A percentile compares a stretch with the other conserved stretches of the same genome.
Conservation (phyloP, 352 stramenopile genomes). For the Vaucheria bursata region DNA sequence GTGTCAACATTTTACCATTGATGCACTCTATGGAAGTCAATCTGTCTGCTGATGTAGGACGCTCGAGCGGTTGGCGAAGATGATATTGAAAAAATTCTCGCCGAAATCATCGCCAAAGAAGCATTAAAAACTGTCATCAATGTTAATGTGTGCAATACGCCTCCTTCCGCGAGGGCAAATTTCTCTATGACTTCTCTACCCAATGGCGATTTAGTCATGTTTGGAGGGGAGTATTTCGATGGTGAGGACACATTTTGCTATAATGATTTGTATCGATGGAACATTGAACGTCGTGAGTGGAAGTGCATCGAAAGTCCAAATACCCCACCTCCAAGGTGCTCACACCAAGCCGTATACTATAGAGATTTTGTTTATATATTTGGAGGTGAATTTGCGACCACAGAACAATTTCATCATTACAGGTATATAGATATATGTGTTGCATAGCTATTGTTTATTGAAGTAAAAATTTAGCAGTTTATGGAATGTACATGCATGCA, state of each 20-base stretch:
- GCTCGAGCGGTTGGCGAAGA: constrained; percentile 48
- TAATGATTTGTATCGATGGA: constrained; percentile 86
- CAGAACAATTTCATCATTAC: constrained; percentile 96
- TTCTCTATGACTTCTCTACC: constrained; percentile 61
- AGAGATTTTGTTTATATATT: constrained; percentile 91
- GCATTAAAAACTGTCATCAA: constrained; percentile 41
- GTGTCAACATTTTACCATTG: too few relatives aligned
- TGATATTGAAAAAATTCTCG: constrained; percentile 61
- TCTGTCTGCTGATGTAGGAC: constrained; percentile 7
- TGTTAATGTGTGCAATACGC: constrained; percentile 38
- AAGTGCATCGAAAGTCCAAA: constrained; percentile 75
- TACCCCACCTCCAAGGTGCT: constrained; percentile 77
- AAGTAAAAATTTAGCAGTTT: too few relatives aligned
- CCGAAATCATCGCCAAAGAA: constrained; percentile 50
- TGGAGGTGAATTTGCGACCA: constrained; percentile 88
- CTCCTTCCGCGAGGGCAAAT: constrained; percentile 57
- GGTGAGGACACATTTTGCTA: constrained; percentile 87
- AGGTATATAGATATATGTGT: constrained; percentile 59
- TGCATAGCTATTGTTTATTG: too few relatives aligned
- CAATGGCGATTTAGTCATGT: constrained; percentile 73
- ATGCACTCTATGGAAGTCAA: too few relatives aligned
- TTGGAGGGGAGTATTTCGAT: constrained; percentile 95
- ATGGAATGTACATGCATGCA: too few relatives aligned
- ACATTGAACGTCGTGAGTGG: constrained; percentile 73
- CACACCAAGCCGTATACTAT: constrained; percentile 84